These are phyloP conservation scores for Cenchrus fungigraminus DNA, from an alignment of 176 grass and related monocot species.

Conservation along the genomic window DNA sequence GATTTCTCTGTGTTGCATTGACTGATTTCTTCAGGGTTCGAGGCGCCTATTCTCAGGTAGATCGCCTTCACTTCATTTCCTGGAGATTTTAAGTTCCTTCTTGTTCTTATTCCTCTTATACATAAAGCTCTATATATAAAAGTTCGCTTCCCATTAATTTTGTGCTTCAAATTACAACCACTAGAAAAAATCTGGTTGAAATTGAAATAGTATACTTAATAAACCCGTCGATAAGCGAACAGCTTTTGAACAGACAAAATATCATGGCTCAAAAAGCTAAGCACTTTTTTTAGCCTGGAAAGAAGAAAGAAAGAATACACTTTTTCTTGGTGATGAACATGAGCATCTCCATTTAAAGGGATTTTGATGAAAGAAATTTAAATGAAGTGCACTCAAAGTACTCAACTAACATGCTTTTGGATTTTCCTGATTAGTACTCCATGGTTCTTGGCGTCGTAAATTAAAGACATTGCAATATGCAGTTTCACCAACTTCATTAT, in stretches of 20 bases:
- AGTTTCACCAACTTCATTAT: not conserved
- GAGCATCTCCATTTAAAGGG: not conserved
- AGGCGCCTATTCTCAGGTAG: conserved; percentile 45
- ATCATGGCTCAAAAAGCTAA: not conserved
- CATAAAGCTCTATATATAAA: not conserved
- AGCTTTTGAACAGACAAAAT: not conserved
- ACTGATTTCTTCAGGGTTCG: conserved; percentile 27
- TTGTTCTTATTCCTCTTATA: not conserved
- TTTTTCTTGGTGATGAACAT: not conserved
- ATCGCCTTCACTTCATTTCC: not conserved
- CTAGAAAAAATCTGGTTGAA: not conserved
- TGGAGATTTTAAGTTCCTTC: not conserved
- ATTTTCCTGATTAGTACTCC: not conserved
- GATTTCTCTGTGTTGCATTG: not conserved
- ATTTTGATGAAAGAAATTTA: not conserved
- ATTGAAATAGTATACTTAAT: not conserved
- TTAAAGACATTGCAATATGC: not conserved
- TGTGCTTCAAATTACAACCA: not conserved
- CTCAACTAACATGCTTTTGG: not conserved
- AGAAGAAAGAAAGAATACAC: not conserved
- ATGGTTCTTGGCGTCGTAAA: not conserved
- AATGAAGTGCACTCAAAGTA: not conserved
- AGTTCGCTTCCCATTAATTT: not conserved
- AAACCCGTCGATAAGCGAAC: not conserved
- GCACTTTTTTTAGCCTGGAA: no score